Evolutionary conservation across 306 rosid species (phyloP), one percentile per base, ranked within the genome.

Genomic region (Senna tora): DNA sequence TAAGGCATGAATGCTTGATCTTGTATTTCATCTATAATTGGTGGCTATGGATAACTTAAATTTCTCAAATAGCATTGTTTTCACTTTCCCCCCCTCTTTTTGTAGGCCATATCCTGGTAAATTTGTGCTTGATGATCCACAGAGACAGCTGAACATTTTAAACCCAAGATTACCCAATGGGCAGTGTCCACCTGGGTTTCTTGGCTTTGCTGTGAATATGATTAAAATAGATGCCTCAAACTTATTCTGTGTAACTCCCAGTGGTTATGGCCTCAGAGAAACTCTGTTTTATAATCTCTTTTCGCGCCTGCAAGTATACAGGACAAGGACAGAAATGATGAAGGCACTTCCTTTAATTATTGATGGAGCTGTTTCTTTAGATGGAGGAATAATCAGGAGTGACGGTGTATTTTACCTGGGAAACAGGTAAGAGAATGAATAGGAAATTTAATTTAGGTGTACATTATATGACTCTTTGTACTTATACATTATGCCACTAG

Each of bases 131-230:
- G 75, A 85, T 79, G 98, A 90, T 74, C 79, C 81, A 8, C 97
- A 87, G 30, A 86, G 82, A 84, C 90, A 82, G 85, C 85, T 93
- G 81, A 91, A 87, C 83, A 76, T 93, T 81, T 80, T 87, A 70
- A 85, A 81, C 69, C 98, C 98, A 67, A 87, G 89, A 82, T 70
- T 93, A 62, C 85, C 90, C 51, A 87, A 84, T 75, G 96, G 96
- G 68, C 88, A 87, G 67, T 82, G 79, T 64, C 97, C 96, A 17
- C 46, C 91, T 15, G 97, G 97, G 19, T 91, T 91, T 82, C 75
- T 91, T 79, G 96, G 96, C 58, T 88, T 81, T 87, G 97, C 97
- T 45, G 97, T 91, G 46, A 91, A 88, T 85, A 88, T 91, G 97
- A 87, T 91, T 49, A 34, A 70, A 58, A 61, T 91, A 77, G 96